Percentiles rank a stretch among this genome's conserved stretches.
phyloP scores from a whole-genome alignment of 306 rosid genomes.

The Ochetophila trinervis region DNA sequence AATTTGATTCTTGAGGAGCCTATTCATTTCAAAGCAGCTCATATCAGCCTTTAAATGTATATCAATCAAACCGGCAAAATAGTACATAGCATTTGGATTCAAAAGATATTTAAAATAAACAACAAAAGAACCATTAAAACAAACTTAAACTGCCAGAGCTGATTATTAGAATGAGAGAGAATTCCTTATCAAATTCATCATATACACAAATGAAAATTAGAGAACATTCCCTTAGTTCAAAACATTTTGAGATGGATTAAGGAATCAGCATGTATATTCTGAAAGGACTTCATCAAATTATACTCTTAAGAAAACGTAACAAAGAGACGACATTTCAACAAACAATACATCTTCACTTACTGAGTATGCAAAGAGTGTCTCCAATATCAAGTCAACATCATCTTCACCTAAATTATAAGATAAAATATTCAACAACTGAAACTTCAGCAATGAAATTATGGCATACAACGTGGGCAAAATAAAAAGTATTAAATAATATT shows the following conservation, averaged over 20 bases:
- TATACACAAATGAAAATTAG: not conserved
- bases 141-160: too few relatives aligned
- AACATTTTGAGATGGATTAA: slow-evolving; percentile 11
- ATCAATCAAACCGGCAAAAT: not conserved
- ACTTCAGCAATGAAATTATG: slow-evolving; percentile 3
- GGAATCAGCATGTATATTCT: slow-evolving; percentile 7
- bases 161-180: too few relatives aligned
- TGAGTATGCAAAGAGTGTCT: slow-evolving; percentile 54
- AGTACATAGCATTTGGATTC: not conserved
- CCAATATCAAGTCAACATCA: slow-evolving; percentile 62
- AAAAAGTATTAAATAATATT: not conserved
- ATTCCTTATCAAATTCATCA: too few relatives aligned
- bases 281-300: slow-evolving; percentile 2
- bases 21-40: slow-evolving; percentile 33
- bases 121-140: too few relatives aligned
- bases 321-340: not conserved
- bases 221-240: slow-evolving; percentile 1
- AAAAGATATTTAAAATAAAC: too few relatives aligned
- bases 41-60: slow-evolving; percentile 6
- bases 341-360: slow-evolving; percentile 42
- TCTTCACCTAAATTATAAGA: slow-evolving; percentile 62
- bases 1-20: slow-evolving; percentile 51
- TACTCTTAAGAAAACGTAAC: not conserved
- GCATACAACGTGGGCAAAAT: not conserved
- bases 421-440: slow-evolving; percentile 20